Base-by-base conservation (phyloP, 139 green algal species). In the Cymbomonas tetramitiformis region DNA sequence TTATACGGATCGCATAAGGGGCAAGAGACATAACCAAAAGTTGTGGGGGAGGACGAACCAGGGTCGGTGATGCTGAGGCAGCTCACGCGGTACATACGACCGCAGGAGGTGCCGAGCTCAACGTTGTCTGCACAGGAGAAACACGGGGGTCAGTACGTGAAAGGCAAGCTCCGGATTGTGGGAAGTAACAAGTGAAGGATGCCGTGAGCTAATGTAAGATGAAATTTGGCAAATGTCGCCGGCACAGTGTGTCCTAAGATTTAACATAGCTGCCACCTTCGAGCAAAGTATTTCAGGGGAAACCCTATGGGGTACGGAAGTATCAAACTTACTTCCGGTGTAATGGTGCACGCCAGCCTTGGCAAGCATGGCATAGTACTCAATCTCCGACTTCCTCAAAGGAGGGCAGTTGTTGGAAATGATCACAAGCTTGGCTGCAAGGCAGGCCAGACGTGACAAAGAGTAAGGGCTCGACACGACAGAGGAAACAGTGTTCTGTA, bases 281-380 rank as follows among this genome's bases (percentile, higher is more conserved):
- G n/a, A n/a, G n/a, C n/a, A n/a, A n/a, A n/a, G n/a, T n/a, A n/a
- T n/a, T n/a, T n/a, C n/a, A n/a, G n/a, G n/a, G n/a, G n/a, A n/a
- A n/a, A n/a, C n/a, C n/a, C n/a, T n/a, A n/a, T n/a, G 46, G 15
- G 18, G 46, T n/a, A 15, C n/a, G 48, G 26, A 28, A 40, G 8
- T 6, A 25, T 9, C 10, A 28, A 12, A 62, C 83, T 83, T 47
- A 91, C 81, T 96, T 68, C 91, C 91, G 29, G 57, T 67, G 80
- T 96, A 98, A 79, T 99, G 92, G 78, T 96, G 85, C 52, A 99
- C 92, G 63, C 81, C 84, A 24, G 88, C 93, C 84, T 97, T 98
- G 60, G 86, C 84, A 3, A 99, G 83, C 92, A 99, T 99, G 57
- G 92, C 91, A 64, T 96, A 98, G 85, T 99, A 99, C 84, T 99